Evolutionary conservation across 306 rosid genomes (phyloP), one percentile per base, ranked within the genome.

Genomic region (Glycyrrhiza uralensis): DNA sequence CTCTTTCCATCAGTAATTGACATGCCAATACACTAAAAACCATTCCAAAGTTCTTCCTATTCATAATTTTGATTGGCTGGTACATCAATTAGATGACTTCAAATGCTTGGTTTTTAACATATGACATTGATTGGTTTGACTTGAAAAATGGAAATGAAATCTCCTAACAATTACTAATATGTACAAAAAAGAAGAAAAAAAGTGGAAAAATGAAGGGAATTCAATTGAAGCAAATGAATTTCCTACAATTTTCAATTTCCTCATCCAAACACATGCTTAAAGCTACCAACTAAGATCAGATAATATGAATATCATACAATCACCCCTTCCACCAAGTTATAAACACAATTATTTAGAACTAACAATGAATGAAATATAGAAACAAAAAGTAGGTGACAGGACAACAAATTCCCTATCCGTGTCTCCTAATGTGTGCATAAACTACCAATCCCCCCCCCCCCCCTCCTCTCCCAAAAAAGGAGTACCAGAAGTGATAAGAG

Each of bases 1-100:
- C 69, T 58, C 65, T 41, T 58, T 71, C 74, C 50, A 58, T 50
- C 47, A 33, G 58, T 35, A 61, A 47, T 4, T n/a, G 29, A 75
- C 45, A 41, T 10, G 11, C 5, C 65, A 52, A 58, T 23, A 32
- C 38, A 61, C 18, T 7, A 12, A 9, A 36, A 69, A 62, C 22
- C 26, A 33, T 44, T 32, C 73, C 29, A 17, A 22, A 52, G 55
- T 62, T 68, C 58, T 26, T 55, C 12, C 57, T 30, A 23, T 61
- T 60, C 17, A 4, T 73, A 22, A 22, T 33, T 47, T 44, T 61
- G 45, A 15, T 47, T 35, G 44, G 61, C 22, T 11, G 23, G 46
- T 56, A 26, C 44, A 64, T 19, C n/a, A 30, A 46, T n/a, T 45
- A 58, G 11, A 44, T 66, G 33, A 13, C 47, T 38, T 72, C 6